Base-by-base conservation (phyloP, 2,329 filamentous ascomycete species). In the Claviceps spartinae region DNA sequence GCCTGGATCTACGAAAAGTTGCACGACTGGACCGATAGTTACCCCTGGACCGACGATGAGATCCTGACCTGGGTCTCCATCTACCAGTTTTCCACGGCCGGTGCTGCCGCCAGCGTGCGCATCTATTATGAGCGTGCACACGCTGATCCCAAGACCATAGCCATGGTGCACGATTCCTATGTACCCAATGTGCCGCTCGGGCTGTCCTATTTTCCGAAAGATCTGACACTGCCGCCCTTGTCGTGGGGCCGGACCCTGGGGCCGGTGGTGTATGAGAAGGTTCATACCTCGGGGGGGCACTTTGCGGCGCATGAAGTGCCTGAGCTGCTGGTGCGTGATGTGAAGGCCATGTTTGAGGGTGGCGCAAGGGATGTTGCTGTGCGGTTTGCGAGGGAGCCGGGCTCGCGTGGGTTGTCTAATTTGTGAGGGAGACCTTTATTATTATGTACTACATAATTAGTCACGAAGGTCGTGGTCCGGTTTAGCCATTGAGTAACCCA, bases 1-100 rank as follows among this genome's bases (percentile, higher is more conserved):
- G 79, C 84, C 0, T 93, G 87, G 87, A 81, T 91, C 37, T 86
- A 86, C 57, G 87, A 91, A 67, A 91, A 91, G 63, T 68, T 91
- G 40, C 79, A 83, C 57, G 82, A 86, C 58, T 91, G 86, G 86
- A 82, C 81, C 0, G 85, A 90, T 59, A 60, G 59, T 1, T 88
- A 88, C 60, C 69, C 76, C 0, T 90, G 85, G 85, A 83, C 79
- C 0, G 82, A 88, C 55, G 84, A 89, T 51, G 85, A 90, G 67
- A 75, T 90, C 8, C 67, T 87, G 26, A 86, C 81, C 0, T 91
- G 85, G 86, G 67, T 89, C 1, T 79, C 74, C 48, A 76, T 90
- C 41, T 90, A 90, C 63, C 80, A 76, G 62, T 88, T 88, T 47
- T 82, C 78, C 8, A 75, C 69, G 0, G 82, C 84, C 1, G 85